Conservation (phyloP, 345 rosid species). For the Eucalyptus leucophloia region DNA sequence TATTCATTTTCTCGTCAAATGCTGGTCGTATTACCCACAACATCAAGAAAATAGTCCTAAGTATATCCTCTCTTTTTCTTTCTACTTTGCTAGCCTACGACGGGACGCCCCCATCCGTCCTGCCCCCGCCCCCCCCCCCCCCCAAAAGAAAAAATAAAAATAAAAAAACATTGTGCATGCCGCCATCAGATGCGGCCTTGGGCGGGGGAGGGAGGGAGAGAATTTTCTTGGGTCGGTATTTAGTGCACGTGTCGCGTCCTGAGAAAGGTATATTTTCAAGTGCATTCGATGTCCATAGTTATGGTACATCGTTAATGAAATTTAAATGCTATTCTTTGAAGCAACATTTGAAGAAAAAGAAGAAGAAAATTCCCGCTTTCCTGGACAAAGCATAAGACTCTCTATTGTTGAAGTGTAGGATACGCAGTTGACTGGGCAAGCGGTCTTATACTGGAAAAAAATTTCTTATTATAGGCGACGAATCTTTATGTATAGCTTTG, state of each 20-base stretch:
- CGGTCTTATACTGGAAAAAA: neutral
- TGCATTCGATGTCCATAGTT: neutral
- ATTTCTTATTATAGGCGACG: neutral
- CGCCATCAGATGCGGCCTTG: neutral
- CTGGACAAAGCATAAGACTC: neutral
- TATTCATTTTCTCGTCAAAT: neutral
- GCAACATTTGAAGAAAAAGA: neutral
- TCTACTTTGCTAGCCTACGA: neutral
- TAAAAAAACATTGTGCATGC: neutral
- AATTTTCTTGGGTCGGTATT: neutral
- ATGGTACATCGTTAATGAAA: neutral
- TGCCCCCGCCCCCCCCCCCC: too few species aligned
- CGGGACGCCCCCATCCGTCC: neutral
- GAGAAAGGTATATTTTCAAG: neutral
- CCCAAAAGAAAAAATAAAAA: neutral
- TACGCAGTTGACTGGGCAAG: neutral
- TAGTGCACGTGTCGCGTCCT: neutral
- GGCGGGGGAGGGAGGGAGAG: neutral
- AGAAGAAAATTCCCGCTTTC: neutral
- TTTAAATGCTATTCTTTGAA: neutral
- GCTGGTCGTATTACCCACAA: neutral
- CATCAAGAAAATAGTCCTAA: neutral
- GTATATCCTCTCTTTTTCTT: neutral
- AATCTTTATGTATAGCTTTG: neutral
- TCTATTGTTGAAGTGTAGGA: neutral